Evolutionary conservation across 2,329 filamentous ascomycete species (phyloP).

Genomic region (Xylaria sp.): DNA sequence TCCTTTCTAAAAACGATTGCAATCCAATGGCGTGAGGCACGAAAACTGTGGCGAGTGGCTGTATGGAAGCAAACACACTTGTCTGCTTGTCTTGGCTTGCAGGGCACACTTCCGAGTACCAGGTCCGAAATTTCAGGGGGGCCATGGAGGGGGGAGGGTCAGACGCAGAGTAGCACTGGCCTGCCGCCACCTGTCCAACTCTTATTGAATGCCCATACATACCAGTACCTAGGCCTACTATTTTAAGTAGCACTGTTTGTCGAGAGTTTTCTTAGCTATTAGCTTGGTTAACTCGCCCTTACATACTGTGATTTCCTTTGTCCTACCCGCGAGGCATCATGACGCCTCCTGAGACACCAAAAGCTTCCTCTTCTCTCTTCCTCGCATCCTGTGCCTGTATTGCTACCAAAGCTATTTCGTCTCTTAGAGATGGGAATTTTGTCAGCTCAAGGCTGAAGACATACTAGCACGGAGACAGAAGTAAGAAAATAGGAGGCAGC

Average conservation of each 20-base stretch:
- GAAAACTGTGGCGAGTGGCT: background rate
- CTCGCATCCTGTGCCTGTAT: background rate
- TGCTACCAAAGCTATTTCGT: background rate
- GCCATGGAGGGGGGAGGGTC: background rate
- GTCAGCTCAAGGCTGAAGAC: too few species aligned
- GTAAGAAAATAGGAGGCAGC: background rate
- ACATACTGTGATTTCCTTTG: background rate
- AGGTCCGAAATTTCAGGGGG: background rate
- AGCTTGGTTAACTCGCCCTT: background rate
- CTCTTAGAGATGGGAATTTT: background rate
- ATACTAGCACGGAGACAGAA: background rate
- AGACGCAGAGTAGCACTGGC: background rate
- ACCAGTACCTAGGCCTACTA: too few species aligned
- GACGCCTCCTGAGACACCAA: background rate
- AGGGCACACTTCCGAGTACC: background rate
- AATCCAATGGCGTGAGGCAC: background rate
- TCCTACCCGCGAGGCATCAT: background rate
- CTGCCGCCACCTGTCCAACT: background rate
- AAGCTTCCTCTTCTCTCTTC: background rate
- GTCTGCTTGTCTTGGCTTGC: background rate
- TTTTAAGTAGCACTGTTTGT: too few species aligned
- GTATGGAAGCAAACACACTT: background rate
- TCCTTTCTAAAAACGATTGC: background rate
- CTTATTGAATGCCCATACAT: too few species aligned
- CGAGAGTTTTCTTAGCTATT: too few species aligned